A percentile compares a stretch with the other conserved stretches of the same genome.
phyloP scores from a whole-genome alignment of 139 green algal genomes.

The Tetradesmus obliquus region DNA sequence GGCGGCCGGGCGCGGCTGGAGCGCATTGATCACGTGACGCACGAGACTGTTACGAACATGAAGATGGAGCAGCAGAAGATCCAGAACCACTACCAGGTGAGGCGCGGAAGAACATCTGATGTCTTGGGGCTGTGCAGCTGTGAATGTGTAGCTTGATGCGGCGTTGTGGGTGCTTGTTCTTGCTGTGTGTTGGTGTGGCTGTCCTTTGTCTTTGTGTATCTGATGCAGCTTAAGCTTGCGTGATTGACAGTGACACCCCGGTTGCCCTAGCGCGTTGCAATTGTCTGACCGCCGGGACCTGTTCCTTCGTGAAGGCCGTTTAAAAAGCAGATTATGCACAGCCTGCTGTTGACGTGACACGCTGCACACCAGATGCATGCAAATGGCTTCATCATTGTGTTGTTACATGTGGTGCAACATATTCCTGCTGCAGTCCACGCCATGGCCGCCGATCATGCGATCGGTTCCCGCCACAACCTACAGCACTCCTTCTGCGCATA shows the following conservation, averaged over 20 bases:
- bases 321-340: no score
- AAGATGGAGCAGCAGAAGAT: slow-evolving; percentile 16
- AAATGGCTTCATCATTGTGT: no score
- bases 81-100: slow-evolving; percentile 24
- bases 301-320: no score
- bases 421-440: not conserved
- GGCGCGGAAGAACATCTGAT: not conserved
- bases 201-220: not conserved
- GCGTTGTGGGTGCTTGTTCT: not conserved
- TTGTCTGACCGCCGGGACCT: no score
- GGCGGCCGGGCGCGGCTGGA: slow-evolving; percentile 69
- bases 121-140: not conserved
- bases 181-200: not conserved
- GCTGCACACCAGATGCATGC: no score
- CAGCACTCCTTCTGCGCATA: no score
- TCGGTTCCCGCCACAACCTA: no score
- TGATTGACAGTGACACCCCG: no score
- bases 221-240: no score
- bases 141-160: not conserved
- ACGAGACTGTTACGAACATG: not conserved
- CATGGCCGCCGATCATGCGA: not conserved
- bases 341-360: no score
- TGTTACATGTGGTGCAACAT: no score
- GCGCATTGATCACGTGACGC: slow-evolving; percentile 52
- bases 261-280: no score